A percentile compares a stretch with the other conserved stretches of the same genome.
Evolutionary conservation across 192 early-diverging fungal genomes (phyloP).

Genomic region (Diversispora epigaea): DNA sequence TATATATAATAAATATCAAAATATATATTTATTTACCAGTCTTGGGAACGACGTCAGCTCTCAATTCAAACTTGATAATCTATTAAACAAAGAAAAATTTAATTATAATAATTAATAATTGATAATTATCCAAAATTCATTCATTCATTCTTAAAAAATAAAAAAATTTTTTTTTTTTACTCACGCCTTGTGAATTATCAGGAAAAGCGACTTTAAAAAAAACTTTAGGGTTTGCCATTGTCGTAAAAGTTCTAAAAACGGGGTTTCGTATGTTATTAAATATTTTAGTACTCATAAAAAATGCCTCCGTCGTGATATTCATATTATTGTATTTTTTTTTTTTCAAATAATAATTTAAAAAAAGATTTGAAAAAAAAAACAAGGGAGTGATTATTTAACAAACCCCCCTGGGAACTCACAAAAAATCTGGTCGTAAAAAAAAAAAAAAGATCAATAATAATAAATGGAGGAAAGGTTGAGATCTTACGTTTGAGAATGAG

Average conservation of each 20-base stretch:
- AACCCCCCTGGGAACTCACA: too few species aligned
- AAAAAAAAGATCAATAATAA: too few species aligned
- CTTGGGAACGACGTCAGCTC: conserved; percentile 65
- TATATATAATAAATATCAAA: not conserved
- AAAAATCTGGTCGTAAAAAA: too few species aligned
- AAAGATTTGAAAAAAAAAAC: too few species aligned
- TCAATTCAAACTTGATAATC: conserved; percentile 66
- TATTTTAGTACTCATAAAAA: not conserved
- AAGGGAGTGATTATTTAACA: too few species aligned
- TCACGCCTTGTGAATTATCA: conserved; percentile 47
- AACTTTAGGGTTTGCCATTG: conserved; percentile 4
- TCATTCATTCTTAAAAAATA: not conserved
- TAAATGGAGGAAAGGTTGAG: too few species aligned
- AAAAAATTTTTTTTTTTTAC: conserved; percentile 18
- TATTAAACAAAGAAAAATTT: conserved; percentile 24
- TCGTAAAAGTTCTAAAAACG: conserved; percentile 4
- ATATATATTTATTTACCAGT: conserved; percentile 32
- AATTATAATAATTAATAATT: not conserved
- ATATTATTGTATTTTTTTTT: too few species aligned
- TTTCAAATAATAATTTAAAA: too few species aligned
- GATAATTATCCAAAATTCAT: not conserved
- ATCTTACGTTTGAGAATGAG: too few species aligned
- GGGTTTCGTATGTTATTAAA: not conserved
- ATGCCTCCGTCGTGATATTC: too few species aligned
- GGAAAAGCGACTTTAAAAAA: conserved; percentile 40